phyloP scores from a whole-genome alignment of 148 eudicot genomes.

The Polygonum maritimum region DNA sequence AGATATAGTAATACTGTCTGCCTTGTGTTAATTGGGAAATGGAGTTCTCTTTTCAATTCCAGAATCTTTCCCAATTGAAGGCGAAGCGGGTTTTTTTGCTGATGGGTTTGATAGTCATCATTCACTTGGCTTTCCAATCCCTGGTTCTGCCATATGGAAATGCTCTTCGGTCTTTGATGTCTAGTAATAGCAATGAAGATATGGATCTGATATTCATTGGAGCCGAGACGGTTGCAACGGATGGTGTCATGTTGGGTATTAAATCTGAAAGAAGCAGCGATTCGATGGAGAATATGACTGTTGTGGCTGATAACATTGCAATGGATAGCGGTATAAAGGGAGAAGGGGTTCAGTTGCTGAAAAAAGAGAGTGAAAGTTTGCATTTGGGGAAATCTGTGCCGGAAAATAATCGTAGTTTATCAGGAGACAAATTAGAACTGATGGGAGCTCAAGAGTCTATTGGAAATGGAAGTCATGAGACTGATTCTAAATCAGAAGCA shows the following conservation, averaged over 20 bases:
- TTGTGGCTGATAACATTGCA: conserved; percentile 3
- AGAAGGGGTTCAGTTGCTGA: conserved; percentile 15
- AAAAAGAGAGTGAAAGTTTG: conserved; percentile 12
- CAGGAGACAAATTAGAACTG: background rate
- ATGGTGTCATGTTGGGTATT: background rate
- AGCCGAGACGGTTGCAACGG: background rate
- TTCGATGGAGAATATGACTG: conserved; percentile 8
- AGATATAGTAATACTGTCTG: conserved; percentile 1
- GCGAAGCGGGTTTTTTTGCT: conserved; percentile 45
- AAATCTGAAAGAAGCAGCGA: background rate
- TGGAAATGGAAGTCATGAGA: background rate
- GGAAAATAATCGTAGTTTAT: background rate
- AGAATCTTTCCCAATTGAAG: conserved; percentile 34
- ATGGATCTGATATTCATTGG: background rate
- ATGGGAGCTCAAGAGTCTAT: background rate
- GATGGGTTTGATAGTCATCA: conserved; percentile 48
- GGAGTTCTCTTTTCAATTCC: conserved; percentile 29
- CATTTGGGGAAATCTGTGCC: conserved; percentile 5
- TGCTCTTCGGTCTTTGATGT: conserved; percentile 45
- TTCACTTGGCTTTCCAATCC: conserved; percentile 58
- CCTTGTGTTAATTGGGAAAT: conserved; percentile 15
- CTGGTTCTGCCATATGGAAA: conserved; percentile 61
- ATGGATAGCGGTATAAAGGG: conserved; percentile 21
- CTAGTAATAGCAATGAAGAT: conserved; percentile 19
- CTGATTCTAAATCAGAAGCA: background rate